phyloP scores from a whole-genome alignment of 148 eudicot genomes.

The Limonium bicolor region DNA sequence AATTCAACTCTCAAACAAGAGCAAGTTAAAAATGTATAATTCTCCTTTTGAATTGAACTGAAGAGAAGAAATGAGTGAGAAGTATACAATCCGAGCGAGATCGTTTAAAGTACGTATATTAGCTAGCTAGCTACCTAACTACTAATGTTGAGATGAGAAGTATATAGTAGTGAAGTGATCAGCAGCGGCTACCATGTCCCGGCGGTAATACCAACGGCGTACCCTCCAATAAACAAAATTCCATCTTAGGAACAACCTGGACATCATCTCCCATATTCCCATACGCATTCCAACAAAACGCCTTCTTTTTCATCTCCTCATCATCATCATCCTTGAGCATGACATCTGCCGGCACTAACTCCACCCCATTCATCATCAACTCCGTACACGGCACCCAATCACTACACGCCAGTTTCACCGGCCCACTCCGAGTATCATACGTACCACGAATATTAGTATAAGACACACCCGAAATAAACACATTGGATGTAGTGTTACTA shows the following conservation, averaged over 20 bases:
- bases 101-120: too few relatives aligned
- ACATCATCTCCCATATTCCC: slow-evolving; percentile 23
- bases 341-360: slow-evolving; percentile 33
- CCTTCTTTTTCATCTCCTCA: slow-evolving; percentile 5
- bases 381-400: slow-evolving; percentile 57
- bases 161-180: too few relatives aligned
- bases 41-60: too few relatives aligned
- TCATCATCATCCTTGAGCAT: background rate
- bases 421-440: slow-evolving; percentile 43
- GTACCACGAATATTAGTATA: slow-evolving; percentile 58
- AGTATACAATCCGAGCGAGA: too few relatives aligned
- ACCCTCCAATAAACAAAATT: slow-evolving; percentile 58
- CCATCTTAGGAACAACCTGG: slow-evolving; percentile 31
- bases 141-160: too few relatives aligned
- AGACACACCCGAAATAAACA: slow-evolving; percentile 21
- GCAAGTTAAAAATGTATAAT: too few relatives aligned
- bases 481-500: slow-evolving; percentile 60
- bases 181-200: too few relatives aligned
- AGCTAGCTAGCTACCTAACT: too few relatives aligned
- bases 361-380: slow-evolving; percentile 35
- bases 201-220: too few relatives aligned
- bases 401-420: slow-evolving; percentile 60
- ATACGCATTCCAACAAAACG: slow-evolving; percentile 79
- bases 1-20: too few relatives aligned
- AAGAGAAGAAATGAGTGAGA: too few relatives aligned